Percentiles rank a stretch among this genome's conserved stretches.
Evolutionary conservation across 2,329 filamentous ascomycete genomes (phyloP).

Genomic region (Tolypocladium paradoxum): DNA sequence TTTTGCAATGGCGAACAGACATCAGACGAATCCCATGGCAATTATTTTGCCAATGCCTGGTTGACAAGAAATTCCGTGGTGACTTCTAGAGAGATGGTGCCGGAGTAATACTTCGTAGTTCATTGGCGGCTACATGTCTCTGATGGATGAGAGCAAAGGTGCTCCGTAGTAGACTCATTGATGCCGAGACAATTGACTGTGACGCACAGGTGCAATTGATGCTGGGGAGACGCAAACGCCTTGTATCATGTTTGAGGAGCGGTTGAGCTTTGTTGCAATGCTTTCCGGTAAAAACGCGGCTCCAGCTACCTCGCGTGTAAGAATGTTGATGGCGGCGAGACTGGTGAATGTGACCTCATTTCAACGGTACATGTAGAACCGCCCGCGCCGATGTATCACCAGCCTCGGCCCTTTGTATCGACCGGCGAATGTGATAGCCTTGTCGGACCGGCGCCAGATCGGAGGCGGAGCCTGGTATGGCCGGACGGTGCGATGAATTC

Average conservation of each 20-base stretch:
- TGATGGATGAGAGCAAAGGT: background rate
- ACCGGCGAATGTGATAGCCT: background rate
- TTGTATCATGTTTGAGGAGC: background rate
- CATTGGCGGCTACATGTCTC: background rate
- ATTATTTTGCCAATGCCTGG: background rate
- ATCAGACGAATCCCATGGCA: background rate
- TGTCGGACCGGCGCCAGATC: background rate
- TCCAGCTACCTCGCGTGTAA: background rate
- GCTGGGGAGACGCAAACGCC: background rate
- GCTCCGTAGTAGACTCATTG: background rate
- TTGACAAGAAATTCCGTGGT: background rate
- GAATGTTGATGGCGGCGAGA: background rate
- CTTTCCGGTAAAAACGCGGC: background rate
- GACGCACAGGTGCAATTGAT: background rate
- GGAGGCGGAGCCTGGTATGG: background rate
- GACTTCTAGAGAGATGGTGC: background rate
- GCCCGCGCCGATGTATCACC: background rate
- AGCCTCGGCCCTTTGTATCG: no score
- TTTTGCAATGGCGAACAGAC: background rate
- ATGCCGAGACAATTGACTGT: background rate
- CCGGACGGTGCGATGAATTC: background rate
- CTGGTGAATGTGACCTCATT: no score
- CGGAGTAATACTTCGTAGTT: background rate
- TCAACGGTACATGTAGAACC: no score
- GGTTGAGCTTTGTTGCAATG: background rate